Conservation (phyloP, 2,329 filamentous ascomycete genomes). For the Camillea tinctor region DNA sequence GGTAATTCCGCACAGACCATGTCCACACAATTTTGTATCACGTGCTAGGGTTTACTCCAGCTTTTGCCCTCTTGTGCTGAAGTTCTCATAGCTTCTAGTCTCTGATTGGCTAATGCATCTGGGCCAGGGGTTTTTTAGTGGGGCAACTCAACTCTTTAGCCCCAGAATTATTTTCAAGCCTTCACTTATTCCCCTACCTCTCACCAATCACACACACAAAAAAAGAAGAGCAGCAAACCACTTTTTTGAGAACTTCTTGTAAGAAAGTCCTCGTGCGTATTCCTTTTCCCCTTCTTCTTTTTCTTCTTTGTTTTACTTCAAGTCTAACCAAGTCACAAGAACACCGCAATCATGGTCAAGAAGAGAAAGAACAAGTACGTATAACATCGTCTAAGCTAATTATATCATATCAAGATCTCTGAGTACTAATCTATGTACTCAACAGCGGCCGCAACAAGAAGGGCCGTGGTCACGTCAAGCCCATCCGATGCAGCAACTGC, state of each 20-base stretch:
- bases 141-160: background rate
- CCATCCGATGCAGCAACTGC: conserved; percentile 79
- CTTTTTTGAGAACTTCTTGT: conserved; percentile 15
- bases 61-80: conserved; percentile 21
- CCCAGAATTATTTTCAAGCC: conserved; percentile 1
- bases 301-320: background rate
- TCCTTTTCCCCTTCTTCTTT: background rate
- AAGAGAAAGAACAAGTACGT: conserved; percentile 69
- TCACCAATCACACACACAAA: conserved; percentile 10
- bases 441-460: conserved; percentile 98
- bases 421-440: conserved; percentile 10
- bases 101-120: background rate
- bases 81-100: background rate
- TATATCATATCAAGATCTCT: background rate
- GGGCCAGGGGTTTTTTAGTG: background rate
- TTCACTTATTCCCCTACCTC: conserved; percentile 11
- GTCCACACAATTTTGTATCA: conserved; percentile 4
- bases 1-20: conserved; percentile 6
- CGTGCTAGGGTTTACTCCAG: conserved; percentile 28
- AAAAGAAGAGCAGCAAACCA: conserved; percentile 5
- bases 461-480: conserved; percentile 99
- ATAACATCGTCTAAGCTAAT: background rate
- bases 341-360: conserved; percentile 66
- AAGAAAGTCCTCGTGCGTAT: conserved; percentile 15
- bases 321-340: conserved; percentile 16